Evolutionary conservation across 306 rosid species (phyloP).

Genomic region (Phaseolus lunatus): DNA sequence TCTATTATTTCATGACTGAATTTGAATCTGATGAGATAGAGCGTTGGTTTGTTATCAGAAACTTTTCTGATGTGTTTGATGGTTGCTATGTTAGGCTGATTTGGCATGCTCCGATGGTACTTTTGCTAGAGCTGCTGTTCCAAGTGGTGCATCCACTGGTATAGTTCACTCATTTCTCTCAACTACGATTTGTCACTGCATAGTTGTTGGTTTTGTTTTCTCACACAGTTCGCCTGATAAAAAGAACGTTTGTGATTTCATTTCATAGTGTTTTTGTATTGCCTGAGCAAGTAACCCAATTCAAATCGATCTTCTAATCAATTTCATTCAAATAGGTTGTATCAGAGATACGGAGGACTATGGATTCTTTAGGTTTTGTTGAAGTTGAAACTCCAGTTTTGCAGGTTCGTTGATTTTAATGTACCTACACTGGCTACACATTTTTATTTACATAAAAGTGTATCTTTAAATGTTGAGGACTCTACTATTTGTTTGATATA

Average conservation of each 20-base stretch:
- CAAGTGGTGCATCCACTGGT: slow-evolving; percentile 98
- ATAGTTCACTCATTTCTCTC: slow-evolving; percentile 29
- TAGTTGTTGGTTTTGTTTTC: neutral
- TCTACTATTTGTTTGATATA: slow-evolving; percentile 31
- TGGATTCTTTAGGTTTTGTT: slow-evolving; percentile 86
- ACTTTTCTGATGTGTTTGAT: slow-evolving; percentile 22
- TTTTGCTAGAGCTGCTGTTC: slow-evolving; percentile 97
- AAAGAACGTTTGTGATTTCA: too few species aligned
- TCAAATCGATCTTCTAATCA: slow-evolving; percentile 25
- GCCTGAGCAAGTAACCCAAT: slow-evolving; percentile 5
- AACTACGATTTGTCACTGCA: neutral
- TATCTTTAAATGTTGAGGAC: slow-evolving; percentile 29
- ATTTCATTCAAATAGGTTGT: slow-evolving; percentile 63
- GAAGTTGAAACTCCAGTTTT: slow-evolving; percentile 99
- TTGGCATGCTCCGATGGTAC: slow-evolving; percentile 61
- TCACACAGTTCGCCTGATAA: too few species aligned
- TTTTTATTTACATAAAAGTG: neutral
- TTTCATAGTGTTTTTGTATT: neutral
- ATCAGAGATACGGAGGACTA: slow-evolving; percentile 83
- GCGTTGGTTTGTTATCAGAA: neutral
- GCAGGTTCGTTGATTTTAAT: slow-evolving; percentile 70
- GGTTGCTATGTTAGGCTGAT: slow-evolving; percentile 63
- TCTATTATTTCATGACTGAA: neutral
- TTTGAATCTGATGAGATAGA: neutral
- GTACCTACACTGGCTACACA: neutral